Percentiles rank a stretch among this genome's conserved stretches.
Evolutionary conservation across 2,329 filamentous ascomycete genomes (phyloP).

Genomic region (Tolypocladium inflatum): DNA sequence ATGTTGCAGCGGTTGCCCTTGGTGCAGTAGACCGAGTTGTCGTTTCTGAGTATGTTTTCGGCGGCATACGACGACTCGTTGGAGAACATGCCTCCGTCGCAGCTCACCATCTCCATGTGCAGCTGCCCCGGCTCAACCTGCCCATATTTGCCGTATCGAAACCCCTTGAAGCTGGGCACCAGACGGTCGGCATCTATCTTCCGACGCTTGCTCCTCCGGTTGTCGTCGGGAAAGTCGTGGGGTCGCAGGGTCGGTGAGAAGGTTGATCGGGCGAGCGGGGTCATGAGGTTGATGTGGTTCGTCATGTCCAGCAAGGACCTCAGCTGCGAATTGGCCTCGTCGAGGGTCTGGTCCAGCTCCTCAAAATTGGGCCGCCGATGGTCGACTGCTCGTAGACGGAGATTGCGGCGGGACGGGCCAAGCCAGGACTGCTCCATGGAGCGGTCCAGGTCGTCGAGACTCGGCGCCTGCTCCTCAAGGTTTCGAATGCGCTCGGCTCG

Average conservation of each 20-base stretch:
- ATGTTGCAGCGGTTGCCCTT: conserved; percentile 83
- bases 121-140: conserved; percentile 77
- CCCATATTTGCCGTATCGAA: conserved; percentile 77
- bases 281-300: conserved; percentile 17
- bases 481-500: conserved; percentile 26
- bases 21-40: conserved; percentile 82
- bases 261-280: conserved; percentile 18
- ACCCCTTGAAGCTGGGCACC: conserved; percentile 40
- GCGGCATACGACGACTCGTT: conserved; percentile 56
- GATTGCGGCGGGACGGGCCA: conserved; percentile 12
- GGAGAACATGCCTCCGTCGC: conserved; percentile 68
- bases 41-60: conserved; percentile 76
- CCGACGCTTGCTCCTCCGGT: conserved; percentile 54
- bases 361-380: conserved; percentile 20
- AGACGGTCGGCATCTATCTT: conserved; percentile 58
- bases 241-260: conserved; percentile 24
- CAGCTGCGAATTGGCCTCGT: conserved; percentile 34
- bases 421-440: conserved; percentile 16
- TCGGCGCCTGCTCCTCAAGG: conserved; percentile 17
- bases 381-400: conserved; percentile 15
- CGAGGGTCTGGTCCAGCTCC: conserved; percentile 27
- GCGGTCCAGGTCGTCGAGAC: conserved; percentile 17
- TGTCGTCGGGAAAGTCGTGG: conserved; percentile 33
- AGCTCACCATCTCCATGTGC: conserved; percentile 81
- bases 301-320: conserved; percentile 32